Evolutionary conservation across 768 basidiomycete genomes (phyloP), one percentile per base, ranked within the genome.

Genomic region (Hericium coralloides): DNA sequence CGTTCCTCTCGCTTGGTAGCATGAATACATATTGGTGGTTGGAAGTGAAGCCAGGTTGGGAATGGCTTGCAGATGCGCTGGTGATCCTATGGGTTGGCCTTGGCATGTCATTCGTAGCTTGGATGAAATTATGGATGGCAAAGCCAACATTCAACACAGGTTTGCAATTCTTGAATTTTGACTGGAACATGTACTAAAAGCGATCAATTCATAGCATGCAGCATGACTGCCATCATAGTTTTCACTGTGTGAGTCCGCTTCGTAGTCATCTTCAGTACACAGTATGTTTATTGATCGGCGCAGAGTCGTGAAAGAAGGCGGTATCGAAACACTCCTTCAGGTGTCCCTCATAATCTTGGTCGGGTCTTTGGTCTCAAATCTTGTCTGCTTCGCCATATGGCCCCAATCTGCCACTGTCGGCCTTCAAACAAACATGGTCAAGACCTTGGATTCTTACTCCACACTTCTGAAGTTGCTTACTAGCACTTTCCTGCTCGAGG

Each of bases 71-170:
- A 0, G 90, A 94, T 62, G 64, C 79, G 43, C 67, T 91, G 20
- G 85, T 85, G 12, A 80, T 97, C 22, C 51, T 82, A 7, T 97
- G 90, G 89, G 79, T 99, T 58, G 94, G 90, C 4, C 63, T 90
- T 3, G 84, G 87, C 20, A 89, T 95, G 78, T 86, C 85, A 51
- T 66, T 79, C 3, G 68, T 98, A 17, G 92, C 94, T 1, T 98
- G 91, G 89, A 82, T 86, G 72, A 98, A 98, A 69, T 80, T 89
- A 2, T 92, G 87, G 84, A 92, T 98, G 79, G 79, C 75, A 12
- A 94, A 87, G 65, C 90, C 92, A 2, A 84, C 87, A 18, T 97
- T 93, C 65, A 92, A 92, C 64, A 87, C 91, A n/a, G 90, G 89
- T 83, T 65, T 58, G 74, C 64, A 38, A 41, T 17, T n/a, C 36